A percentile compares a stretch with the other conserved stretches of the same genome.
phyloP scores from a whole-genome alignment of 192 early-diverging fungal species.

The Chytriomyces confervae region DNA sequence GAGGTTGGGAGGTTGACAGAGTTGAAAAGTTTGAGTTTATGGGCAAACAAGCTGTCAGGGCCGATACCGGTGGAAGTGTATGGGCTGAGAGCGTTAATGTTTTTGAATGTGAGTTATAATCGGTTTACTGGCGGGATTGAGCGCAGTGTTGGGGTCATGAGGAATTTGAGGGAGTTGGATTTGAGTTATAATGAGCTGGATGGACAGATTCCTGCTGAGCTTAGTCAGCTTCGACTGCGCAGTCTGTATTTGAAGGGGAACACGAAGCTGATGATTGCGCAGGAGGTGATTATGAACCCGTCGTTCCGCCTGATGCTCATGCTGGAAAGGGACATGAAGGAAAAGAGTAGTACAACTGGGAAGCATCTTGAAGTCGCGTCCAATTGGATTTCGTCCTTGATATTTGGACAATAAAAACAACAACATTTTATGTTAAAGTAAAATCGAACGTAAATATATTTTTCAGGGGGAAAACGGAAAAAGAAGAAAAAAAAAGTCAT shows the following conservation, averaged over 20 bases:
- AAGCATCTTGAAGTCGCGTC: no score
- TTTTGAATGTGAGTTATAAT: not conserved
- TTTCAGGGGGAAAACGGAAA: no score
- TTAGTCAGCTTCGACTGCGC: not conserved
- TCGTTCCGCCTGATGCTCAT: constrained; percentile 2
- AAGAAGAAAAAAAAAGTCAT: no score
- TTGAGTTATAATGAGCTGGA: not conserved
- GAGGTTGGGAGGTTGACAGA: not conserved
- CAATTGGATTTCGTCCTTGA: no score
- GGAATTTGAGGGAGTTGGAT: not conserved
- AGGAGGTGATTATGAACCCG: not conserved
- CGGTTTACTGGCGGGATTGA: not conserved
- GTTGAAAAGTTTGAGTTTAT: not conserved
- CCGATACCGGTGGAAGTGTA: not conserved
- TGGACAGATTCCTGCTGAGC: not conserved
- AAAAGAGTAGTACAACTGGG: no score
- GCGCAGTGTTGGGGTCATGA: not conserved
- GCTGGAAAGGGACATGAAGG: not conserved
- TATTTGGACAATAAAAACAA: no score
- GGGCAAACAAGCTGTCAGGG: not conserved
- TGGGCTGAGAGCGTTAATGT: not conserved
- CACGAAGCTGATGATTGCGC: not conserved
- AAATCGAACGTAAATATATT: no score
- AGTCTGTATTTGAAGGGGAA: not conserved
- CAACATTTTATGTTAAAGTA: no score